phyloP scores from a whole-genome alignment of 2,329 filamentous ascomycete genomes.

The Aspergillus luchuensis region DNA sequence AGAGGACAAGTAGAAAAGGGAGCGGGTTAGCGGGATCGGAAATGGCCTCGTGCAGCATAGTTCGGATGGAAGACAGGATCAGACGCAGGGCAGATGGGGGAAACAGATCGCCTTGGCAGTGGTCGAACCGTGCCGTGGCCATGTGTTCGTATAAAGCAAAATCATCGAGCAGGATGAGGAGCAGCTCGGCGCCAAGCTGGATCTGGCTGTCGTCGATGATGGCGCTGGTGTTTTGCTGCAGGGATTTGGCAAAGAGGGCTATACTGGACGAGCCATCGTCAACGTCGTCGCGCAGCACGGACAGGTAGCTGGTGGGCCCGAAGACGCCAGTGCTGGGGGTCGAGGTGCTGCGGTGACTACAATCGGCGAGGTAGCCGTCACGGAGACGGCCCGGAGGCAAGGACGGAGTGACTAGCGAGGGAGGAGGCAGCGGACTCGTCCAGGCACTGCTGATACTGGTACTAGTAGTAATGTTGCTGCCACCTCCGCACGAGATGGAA shows the following conservation, averaged over 20 bases:
- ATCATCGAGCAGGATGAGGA: not conserved
- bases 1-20: not conserved
- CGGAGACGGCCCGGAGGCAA: not conserved
- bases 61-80: not conserved
- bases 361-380: not conserved
- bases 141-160: not conserved
- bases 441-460: not conserved
- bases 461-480: not conserved
- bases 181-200: not conserved
- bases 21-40: not conserved
- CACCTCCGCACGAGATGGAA: not conserved
- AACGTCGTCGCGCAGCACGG: not conserved
- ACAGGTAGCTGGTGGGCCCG: not conserved
- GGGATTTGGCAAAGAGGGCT: not conserved
- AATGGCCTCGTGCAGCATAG: not conserved
- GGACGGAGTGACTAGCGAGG: not conserved
- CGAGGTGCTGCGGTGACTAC: not conserved
- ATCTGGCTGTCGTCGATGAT: not conserved
- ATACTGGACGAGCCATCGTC: not conserved
- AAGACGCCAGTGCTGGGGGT: not conserved
- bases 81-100: not conserved
- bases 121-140: not conserved
- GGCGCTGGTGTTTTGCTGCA: not conserved
- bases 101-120: not conserved
- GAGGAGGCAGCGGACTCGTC: not conserved